Evolutionary conservation across 148 eudicot genomes (phyloP).

Genomic region (Rheum nobile): DNA sequence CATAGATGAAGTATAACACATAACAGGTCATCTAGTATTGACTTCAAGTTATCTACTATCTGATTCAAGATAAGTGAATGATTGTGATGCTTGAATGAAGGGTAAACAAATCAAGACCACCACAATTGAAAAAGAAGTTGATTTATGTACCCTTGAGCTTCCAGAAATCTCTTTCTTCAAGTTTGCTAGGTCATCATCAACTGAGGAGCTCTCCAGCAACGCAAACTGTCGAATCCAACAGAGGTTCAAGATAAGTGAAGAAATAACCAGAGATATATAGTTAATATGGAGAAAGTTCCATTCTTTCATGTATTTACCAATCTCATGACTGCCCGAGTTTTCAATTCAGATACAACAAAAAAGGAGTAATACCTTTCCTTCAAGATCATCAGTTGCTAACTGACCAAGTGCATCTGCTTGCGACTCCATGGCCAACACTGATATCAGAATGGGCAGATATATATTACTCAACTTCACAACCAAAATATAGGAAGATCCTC

Average conservation of each 20-base stretch:
- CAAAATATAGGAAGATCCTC: neutral
- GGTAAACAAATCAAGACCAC: neutral
- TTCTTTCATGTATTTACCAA: neutral
- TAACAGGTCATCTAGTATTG: neutral
- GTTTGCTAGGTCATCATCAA: slow-evolving; percentile 76
- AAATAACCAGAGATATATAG: neutral
- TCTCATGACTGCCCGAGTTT: neutral
- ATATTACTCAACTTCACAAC: neutral
- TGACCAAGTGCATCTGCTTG: slow-evolving; percentile 87
- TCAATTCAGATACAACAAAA: neutral
- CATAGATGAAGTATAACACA: neutral
- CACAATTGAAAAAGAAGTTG: neutral
- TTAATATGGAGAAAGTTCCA: neutral
- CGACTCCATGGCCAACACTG: slow-evolving; percentile 93
- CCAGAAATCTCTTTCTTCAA: slow-evolving; percentile 73
- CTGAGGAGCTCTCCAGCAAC: slow-evolving; percentile 76
- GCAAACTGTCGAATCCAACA: slow-evolving; percentile 58
- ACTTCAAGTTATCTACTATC: neutral
- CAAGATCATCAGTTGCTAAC: slow-evolving; percentile 77
- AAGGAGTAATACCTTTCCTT: slow-evolving; percentile 61
- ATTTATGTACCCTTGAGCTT: slow-evolving; percentile 50
- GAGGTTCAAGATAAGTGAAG: neutral
- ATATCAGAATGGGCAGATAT: neutral
- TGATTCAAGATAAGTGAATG: neutral
- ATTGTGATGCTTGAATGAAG: neutral